Percentiles rank a stretch among this genome's conserved stretches.
phyloP scores from a whole-genome alignment of 2,329 filamentous ascomycete genomes.

The Cladophialophora carrionii region DNA sequence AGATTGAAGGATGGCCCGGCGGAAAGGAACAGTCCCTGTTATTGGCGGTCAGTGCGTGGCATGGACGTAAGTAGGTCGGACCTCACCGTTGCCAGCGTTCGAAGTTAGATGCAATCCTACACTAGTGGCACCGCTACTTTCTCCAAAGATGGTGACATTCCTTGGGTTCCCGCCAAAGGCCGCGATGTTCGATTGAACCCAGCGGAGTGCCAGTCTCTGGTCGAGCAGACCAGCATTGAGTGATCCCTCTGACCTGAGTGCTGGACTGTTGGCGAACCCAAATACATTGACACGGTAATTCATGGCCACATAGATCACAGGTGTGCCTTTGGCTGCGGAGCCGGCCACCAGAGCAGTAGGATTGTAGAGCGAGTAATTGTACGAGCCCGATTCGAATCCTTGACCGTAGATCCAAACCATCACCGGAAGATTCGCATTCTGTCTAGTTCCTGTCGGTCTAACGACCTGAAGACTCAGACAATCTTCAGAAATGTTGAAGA shows the following conservation, averaged over 20 bases:
- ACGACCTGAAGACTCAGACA: conserved; percentile 43
- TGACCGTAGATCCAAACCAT: conserved; percentile 40
- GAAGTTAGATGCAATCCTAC: conserved; percentile 56
- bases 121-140: conserved; percentile 55
- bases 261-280: conserved; percentile 42
- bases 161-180: conserved; percentile 35
- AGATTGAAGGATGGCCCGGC: conserved; percentile 48
- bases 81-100: conserved; percentile 46
- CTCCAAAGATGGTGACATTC: conserved; percentile 45
- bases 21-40: conserved; percentile 51
- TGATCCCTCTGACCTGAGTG: conserved; percentile 41
- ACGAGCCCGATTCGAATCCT: conserved; percentile 22
- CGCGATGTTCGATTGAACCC: conserved; percentile 36
- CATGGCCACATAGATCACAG: conserved; percentile 30
- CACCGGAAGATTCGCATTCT: conserved; percentile 40
- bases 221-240: conserved; percentile 44
- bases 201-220: conserved; percentile 34
- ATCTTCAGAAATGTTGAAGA: conserved; percentile 42
- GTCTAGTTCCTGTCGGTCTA: conserved; percentile 21
- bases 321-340: conserved; percentile 22
- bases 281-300: conserved; percentile 41
- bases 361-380: conserved; percentile 24
- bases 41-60: neutral
- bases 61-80: neutral
- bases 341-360: conserved; percentile 29